Evolutionary conservation across 345 rosid genomes (phyloP).

Genomic region (Eucalyptus camaldulensis): DNA sequence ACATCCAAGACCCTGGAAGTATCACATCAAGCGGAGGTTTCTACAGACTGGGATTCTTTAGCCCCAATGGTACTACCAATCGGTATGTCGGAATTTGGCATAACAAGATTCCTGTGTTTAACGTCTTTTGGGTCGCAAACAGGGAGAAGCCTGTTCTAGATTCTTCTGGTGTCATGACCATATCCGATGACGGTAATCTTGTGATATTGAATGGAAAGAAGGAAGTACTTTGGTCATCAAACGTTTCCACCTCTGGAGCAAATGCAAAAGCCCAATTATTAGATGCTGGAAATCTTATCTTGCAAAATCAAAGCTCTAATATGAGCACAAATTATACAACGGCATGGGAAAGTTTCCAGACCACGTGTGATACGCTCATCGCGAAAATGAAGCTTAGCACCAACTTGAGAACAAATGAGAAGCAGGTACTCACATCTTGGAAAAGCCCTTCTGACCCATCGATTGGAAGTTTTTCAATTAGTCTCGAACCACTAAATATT

Average conservation of each 20-base stretch:
- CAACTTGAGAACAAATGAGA: too few species aligned
- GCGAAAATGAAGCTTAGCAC: too few species aligned
- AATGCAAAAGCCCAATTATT: slow-evolving; percentile 16
- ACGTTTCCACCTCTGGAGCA: slow-evolving; percentile 1
- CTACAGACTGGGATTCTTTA: background rate
- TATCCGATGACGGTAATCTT: slow-evolving; percentile 36
- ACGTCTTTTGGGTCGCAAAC: slow-evolving; percentile 51
- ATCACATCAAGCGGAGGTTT: background rate
- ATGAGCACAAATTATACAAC: background rate
- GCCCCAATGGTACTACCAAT: background rate
- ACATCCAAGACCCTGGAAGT: background rate
- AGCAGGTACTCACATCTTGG: too few species aligned
- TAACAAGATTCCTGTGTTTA: background rate
- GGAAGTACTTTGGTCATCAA: slow-evolving; percentile 40
- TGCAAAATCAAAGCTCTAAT: slow-evolving; percentile 1
- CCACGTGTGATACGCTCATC: too few species aligned
- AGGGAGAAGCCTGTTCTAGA: slow-evolving; percentile 23
- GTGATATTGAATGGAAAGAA: background rate
- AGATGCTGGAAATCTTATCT: slow-evolving; percentile 38
- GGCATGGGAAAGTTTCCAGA: slow-evolving; percentile 14
- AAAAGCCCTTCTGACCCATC: too few species aligned
- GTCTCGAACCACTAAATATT: too few species aligned
- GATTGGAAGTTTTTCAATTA: too few species aligned
- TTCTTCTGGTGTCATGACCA: slow-evolving; percentile 30
- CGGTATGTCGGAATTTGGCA: slow-evolving; percentile 52